Base-by-base conservation (phyloP, 2,329 filamentous ascomycete species). In the Fusarium sp. region DNA sequence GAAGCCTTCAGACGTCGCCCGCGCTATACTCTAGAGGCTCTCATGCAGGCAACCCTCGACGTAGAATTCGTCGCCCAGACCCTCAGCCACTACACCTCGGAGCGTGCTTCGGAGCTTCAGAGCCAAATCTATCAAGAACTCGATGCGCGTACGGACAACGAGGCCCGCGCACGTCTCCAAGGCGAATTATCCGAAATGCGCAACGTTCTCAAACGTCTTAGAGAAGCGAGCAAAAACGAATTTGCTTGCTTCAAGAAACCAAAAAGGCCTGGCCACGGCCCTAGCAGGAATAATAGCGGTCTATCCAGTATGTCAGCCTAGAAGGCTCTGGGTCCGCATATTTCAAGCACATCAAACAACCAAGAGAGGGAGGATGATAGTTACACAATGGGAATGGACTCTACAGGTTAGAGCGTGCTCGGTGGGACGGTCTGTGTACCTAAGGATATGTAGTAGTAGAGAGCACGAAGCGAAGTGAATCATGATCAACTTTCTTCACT, bases 1-100 rank as follows among this genome's bases (percentile, higher is more conserved):
- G 88, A 92, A 33, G 91, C 94, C 0, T 97, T 98, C 86, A 85
- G 84, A 86, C 88, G 80, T 39, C 90, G 92, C 11, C 81, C 86
- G 8, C 86, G 85, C 25, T 98, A 96, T 82, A 88, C 90, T 3
- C 90, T 99, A 1, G 86, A 92, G 9, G 92, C 93, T 11, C 88
- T 99, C 55, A 97, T 98, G 91, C 97, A 99, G 83, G 97, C 97
- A 3, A 99, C 96, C 0, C 89, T 99, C 2, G 96, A 99, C 78
- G 95, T 98, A 3, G 96, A 99, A 82, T 98, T 99, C 79, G 91
- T 98, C 63, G 94, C 95, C 2, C 96, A 99, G 84, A 98, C 95
- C 9, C 87, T 99, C 38, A 93, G 90, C 68, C 92, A 95, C 75
- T 99, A 97, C 81, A 96, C 94, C 0, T 96, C 94, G 0, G 93